Conservation (phyloP, 139 green algal species). For the Auxenochlorella pyrenoidosa region DNA sequence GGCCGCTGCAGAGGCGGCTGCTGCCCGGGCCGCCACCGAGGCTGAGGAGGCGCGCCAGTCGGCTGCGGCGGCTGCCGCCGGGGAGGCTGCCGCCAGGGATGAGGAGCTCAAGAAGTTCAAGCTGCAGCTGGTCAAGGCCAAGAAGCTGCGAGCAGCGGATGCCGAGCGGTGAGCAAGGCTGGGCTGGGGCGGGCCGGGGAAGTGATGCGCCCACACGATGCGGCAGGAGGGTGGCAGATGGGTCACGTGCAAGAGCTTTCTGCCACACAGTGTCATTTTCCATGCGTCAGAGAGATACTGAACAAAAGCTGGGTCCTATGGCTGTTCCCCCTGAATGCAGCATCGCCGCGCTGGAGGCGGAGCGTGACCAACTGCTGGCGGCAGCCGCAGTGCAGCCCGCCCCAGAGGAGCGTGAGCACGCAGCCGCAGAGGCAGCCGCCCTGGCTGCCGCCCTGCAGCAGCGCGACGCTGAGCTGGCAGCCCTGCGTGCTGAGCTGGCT, state of each 20-base stretch:
- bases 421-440: constrained; percentile 17
- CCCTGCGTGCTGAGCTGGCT: background rate
- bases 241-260: too few relatives aligned
- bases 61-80: background rate
- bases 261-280: too few relatives aligned
- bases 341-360: constrained; percentile 25
- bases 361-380: background rate
- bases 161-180: background rate
- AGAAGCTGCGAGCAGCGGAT: constrained; percentile 34
- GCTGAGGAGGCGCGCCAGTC: constrained; percentile 6
- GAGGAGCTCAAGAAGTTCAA: constrained; percentile 43
- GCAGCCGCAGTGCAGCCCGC: background rate
- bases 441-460: background rate
- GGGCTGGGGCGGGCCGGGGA: background rate
- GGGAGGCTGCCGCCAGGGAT: background rate
- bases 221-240: too few relatives aligned
- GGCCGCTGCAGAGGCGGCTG: background rate
- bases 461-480: background rate
- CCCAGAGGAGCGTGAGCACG: background rate
- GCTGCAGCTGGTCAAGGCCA: constrained; percentile 45
- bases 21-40: background rate
- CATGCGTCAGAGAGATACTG: too few relatives aligned
- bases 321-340: too few relatives aligned
- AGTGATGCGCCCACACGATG: too few relatives aligned
- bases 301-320: too few relatives aligned